These are phyloP conservation scores for Phialocephala sp. DNA, from an alignment of 2,329 filamentous ascomycete genomes.

Conservation along the genomic window DNA sequence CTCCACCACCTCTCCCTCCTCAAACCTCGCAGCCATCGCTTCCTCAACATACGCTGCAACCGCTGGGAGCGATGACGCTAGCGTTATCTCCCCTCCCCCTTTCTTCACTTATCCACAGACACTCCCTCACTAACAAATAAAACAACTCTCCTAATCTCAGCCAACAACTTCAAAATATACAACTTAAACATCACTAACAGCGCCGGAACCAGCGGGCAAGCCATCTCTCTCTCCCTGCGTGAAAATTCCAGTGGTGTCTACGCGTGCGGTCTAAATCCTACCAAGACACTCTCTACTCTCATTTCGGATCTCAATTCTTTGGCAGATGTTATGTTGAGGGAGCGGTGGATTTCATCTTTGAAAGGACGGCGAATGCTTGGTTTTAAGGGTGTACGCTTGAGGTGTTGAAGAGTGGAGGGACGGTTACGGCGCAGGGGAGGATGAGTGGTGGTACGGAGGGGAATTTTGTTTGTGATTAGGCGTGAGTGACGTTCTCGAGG, in stretches of 20 bases:
- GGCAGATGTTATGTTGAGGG: conserved; percentile 60
- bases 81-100: conserved; percentile 15
- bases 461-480: conserved; percentile 50
- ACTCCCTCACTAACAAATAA: not conserved
- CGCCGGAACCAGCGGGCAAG: conserved; percentile 52
- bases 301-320: conserved; percentile 58
- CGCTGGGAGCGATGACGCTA: conserved; percentile 49
- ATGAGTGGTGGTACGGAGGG: conserved; percentile 59
- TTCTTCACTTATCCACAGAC: not conserved
- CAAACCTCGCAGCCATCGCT: conserved; percentile 54
- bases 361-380: conserved; percentile 56
- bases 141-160: conserved; percentile 35
- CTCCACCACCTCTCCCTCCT: conserved; percentile 45
- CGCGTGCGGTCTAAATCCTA: conserved; percentile 56
- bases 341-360: conserved; percentile 63
- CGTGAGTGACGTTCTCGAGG: conserved; percentile 38
- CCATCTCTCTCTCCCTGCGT: conserved; percentile 56
- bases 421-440: conserved; percentile 53
- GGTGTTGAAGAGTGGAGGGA: conserved; percentile 48
- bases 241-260: conserved; percentile 59
- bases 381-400: conserved; percentile 55
- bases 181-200: conserved; percentile 61
- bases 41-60: conserved; percentile 46
- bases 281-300: conserved; percentile 57
- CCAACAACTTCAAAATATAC: conserved; percentile 59